Base-by-base conservation (phyloP, 768 basidiomycete genomes). In the Porpolomopsis calyptriformis region DNA sequence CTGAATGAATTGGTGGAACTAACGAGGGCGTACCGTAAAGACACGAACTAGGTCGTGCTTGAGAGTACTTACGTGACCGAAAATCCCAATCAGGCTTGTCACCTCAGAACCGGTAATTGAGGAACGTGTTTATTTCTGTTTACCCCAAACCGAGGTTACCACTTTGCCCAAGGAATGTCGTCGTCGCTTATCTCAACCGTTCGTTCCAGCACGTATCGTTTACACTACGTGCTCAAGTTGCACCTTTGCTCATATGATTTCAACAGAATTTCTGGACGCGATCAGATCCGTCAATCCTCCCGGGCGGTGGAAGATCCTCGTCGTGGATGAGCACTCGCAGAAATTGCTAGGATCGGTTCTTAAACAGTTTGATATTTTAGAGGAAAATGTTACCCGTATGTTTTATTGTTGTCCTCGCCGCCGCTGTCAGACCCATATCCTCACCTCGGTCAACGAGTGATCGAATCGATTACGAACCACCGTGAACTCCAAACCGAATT, bases 371-470 rank as follows among this genome's bases (percentile, higher is more conserved):
- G 94, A 99, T 61, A 86, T 98, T 46, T 64, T 98, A 46, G 83
- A 91, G 62, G 90, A 96, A 72, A 93, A 93, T 70, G 90, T 98
- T 35, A 96, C 92, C 38, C 76, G 94, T 96, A 68, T 60, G 90
- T 72, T 42, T 27, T 39, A 14, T 29, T 26, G 46, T 46, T 37
- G 37, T 38, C 48, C 42, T 38, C 50, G 43, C 26, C 37, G 18
- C 45, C 25, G 26, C 10, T 23, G 14, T 26, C 25, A 31, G 33
- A n/a, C n/a, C n/a, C n/a, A n/a, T n/a, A n/a, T n/a, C n/a, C 47
- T 60, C 40, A 59, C 29, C 25, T 24, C 37, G 40, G n/a, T 18
- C 24, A 10, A 27, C 12, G 63, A 99, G 94, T 89, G 58, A 87
- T 98, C 62, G 94, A 99, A 64, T 77, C 83, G 45, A 89, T 98